Conservation (phyloP, 345 rosid species). For the Linum lewisii region DNA sequence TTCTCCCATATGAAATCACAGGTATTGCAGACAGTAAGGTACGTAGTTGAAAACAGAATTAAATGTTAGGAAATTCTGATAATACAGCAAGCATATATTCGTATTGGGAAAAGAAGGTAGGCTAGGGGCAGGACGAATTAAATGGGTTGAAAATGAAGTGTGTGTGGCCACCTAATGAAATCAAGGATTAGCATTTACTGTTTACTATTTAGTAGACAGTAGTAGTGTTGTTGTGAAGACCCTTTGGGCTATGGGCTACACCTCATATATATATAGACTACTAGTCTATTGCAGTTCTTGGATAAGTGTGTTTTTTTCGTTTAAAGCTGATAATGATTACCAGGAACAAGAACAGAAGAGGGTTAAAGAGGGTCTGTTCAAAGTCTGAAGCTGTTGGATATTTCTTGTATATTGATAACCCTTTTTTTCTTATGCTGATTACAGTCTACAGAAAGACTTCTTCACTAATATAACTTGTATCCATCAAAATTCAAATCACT, state of each 20-base stretch:
- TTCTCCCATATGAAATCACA: background rate
- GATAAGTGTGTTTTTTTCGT: background rate
- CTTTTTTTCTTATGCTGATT: too few species aligned
- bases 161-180: background rate
- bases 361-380: background rate
- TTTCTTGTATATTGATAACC: too few species aligned
- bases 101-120: background rate
- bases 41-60: background rate
- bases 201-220: too few species aligned
- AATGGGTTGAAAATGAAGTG: background rate
- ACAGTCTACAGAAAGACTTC: too few species aligned
- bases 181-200: too few species aligned
- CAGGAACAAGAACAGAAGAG: background rate
- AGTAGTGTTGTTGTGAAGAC: background rate
- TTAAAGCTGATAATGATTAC: background rate
- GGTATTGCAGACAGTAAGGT: background rate
- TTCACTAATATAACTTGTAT: too few species aligned
- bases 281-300: background rate
- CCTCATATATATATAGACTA: background rate
- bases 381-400: too few species aligned
- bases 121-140: background rate
- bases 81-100: too few species aligned
- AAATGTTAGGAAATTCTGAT: background rate
- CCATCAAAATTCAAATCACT: too few species aligned
- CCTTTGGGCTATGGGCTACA: background rate